Evolutionary conservation across 2,329 filamentous ascomycete genomes (phyloP), one percentile per base, ranked within the genome.

Genomic region (Penicillium fuscoglaucum): DNA sequence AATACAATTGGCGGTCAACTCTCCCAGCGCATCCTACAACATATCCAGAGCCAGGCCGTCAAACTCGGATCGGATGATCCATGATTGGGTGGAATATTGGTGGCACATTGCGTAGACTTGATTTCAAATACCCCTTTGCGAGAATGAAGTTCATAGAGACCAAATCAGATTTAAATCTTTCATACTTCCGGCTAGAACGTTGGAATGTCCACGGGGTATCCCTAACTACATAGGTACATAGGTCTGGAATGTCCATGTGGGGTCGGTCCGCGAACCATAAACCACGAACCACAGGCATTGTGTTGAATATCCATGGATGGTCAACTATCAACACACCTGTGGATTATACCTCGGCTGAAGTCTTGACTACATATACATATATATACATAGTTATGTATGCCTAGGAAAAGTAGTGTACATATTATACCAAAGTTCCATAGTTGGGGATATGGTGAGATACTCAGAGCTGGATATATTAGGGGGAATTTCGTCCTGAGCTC

Each of bases 21-120:
- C 12, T 53, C 43, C 24, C n/a, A 35, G 12, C 55, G 55, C 15
- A 48, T 54, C 29, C 29, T 58, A 10, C 43, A 35, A 39, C 15
- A 58, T 26, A 26, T 58, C 19, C 33, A 31, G 8, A n/a, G n/a
- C 12, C 19, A 58, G 26, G 43, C 55, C 8, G 8, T 37, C 26
- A 26, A 37, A 24, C 43, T 48, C 5, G 28, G 49, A 12, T 31
- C 43, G 28, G 39, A 44, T 15, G 21, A 17, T 15, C 1, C 17
- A 47, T 35, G 12, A 52, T 33, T 33, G 15, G 6, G 31, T 33
- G 31, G 12, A 2, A 33, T 33, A 33, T 33, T 33, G 31, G 12
- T 12, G 10, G 28, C 28, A 12, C 31, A 15, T 33, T 33, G 1
- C 31, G 31, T 41, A 41, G 26, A 24, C 15, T 43, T 29, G 12